Percentiles rank a stretch among this genome's conserved stretches.
Evolutionary conservation across 768 basidiomycete species (phyloP).

Genomic region (Rhizopogon vulgaris): DNA sequence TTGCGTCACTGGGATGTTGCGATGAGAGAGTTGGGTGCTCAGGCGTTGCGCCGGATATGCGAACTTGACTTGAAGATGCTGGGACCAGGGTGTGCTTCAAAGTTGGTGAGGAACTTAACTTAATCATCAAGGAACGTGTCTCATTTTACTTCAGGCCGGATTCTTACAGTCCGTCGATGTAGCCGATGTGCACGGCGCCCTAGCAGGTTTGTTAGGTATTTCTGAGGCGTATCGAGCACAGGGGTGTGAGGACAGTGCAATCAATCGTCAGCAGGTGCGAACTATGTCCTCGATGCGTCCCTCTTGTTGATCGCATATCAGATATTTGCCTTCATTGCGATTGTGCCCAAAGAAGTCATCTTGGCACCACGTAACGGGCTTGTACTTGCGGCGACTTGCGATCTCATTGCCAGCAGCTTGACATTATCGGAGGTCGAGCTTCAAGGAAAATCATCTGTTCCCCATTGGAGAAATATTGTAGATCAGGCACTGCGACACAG

Average conservation of each 20-base stretch:
- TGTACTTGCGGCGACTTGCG: slow-evolving; percentile 65
- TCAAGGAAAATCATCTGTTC: slow-evolving; percentile 35
- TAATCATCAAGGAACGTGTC: slow-evolving; percentile 3
- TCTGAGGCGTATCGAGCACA: slow-evolving; percentile 46
- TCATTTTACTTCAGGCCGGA: slow-evolving; percentile 33
- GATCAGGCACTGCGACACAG: slow-evolving; percentile 70
- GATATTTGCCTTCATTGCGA: slow-evolving; percentile 59
- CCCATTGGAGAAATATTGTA: slow-evolving; percentile 63
- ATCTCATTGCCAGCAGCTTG: slow-evolving; percentile 59
- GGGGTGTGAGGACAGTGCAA: slow-evolving; percentile 27
- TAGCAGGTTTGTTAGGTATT: slow-evolving; percentile 71
- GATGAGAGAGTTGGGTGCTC: slow-evolving; percentile 74
- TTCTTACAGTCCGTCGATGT: slow-evolving; percentile 61
- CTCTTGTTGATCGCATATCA: slow-evolving; percentile 22
- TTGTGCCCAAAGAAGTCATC: slow-evolving; percentile 53
- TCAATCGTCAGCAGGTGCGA: slow-evolving; percentile 39
- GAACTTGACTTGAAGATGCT: slow-evolving; percentile 48
- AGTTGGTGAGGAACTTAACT: slow-evolving; percentile 43
- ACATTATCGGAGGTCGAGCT: slow-evolving; percentile 49
- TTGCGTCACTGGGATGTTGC: slow-evolving; percentile 85
- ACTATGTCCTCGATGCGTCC: neutral
- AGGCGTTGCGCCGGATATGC: slow-evolving; percentile 67
- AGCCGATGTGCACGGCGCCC: slow-evolving; percentile 72
- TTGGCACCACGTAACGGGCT: slow-evolving; percentile 65
- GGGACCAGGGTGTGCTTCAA: slow-evolving; percentile 41